These are phyloP conservation scores for Vanderwaltozyma yarrowii DNA, from an alignment of 805 yeast species.

Conservation along the genomic window DNA sequence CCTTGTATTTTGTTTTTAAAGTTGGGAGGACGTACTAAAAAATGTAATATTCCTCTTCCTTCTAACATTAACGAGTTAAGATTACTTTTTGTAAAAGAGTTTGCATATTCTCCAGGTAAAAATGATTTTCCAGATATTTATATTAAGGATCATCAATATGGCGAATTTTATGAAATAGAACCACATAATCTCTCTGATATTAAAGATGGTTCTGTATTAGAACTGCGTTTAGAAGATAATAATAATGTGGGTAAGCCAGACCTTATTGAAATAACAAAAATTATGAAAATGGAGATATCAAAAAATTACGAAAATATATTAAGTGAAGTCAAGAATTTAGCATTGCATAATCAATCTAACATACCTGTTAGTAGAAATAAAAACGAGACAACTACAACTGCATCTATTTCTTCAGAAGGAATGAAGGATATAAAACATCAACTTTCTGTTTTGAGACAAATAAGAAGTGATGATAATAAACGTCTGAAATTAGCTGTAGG, in stretches of 20 bases:
- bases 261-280: slow-evolving; percentile 5
- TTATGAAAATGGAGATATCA: slow-evolving; percentile 9
- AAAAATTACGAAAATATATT: slow-evolving; percentile 9
- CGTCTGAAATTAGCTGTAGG: slow-evolving; percentile 35
- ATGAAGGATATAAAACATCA: slow-evolving; percentile 45
- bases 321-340: slow-evolving; percentile 5
- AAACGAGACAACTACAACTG: no score
- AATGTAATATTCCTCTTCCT: slow-evolving; percentile 30
- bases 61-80: slow-evolving; percentile 39
- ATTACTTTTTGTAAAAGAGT: slow-evolving; percentile 73
- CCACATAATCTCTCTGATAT: slow-evolving; percentile 53
- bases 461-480: slow-evolving; percentile 37
- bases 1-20: slow-evolving; percentile 36
- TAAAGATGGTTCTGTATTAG: slow-evolving; percentile 48
- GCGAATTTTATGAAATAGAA: slow-evolving; percentile 71
- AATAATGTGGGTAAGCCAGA: slow-evolving; percentile 1
- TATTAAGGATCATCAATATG: slow-evolving; percentile 48
- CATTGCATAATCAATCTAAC: neutral
- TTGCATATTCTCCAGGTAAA: slow-evolving; percentile 70
- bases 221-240: slow-evolving; percentile 12
- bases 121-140: slow-evolving; percentile 71
- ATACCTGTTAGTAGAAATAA: neutral
- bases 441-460: slow-evolving; percentile 46
- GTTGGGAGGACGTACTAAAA: slow-evolving; percentile 45
- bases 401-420: neutral